These are phyloP conservation scores for Tephrocybe sp. DNA, from an alignment of 768 basidiomycete genomes.

Conservation along the genomic window DNA sequence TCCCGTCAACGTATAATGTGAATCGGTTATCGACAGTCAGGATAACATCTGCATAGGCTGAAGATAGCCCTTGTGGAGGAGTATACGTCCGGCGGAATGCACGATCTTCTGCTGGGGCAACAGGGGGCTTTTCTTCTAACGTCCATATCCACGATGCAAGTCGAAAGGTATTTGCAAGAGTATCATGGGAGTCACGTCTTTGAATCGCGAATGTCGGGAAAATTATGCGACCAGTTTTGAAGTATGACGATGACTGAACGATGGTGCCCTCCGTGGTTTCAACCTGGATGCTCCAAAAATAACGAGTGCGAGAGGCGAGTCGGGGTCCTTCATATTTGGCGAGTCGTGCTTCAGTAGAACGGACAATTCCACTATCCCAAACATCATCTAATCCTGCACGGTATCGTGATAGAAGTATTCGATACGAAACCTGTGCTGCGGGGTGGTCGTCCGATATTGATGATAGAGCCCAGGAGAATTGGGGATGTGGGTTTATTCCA, in stretches of 20 bases:
- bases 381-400: constrained; percentile 16
- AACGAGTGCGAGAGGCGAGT: constrained; percentile 20
- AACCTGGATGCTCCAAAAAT: constrained; percentile 24
- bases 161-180: constrained; percentile 19
- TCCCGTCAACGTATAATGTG: constrained; percentile 26
- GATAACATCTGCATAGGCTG: constrained; percentile 19
- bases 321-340: constrained; percentile 22
- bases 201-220: background rate
- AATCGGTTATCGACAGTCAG: constrained; percentile 27
- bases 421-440: constrained; percentile 22
- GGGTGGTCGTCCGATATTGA: constrained; percentile 10
- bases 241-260: constrained; percentile 18
- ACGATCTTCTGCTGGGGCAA: constrained; percentile 18
- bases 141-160: constrained; percentile 29
- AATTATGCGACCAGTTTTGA: constrained; percentile 16
- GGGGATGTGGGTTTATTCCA: constrained; percentile 5
- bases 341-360: constrained; percentile 15
- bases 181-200: constrained; percentile 11
- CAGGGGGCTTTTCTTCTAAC: constrained; percentile 15
- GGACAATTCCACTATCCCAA: constrained; percentile 22
- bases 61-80: constrained; percentile 18
- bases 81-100: constrained; percentile 25
- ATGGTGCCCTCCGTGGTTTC: constrained; percentile 17
- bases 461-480: constrained; percentile 23
- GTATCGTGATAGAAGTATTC: constrained; percentile 16